Evolutionary conservation across 2,329 filamentous ascomycete genomes (phyloP).

Genomic region (Ceratocystis eucalypticola): DNA sequence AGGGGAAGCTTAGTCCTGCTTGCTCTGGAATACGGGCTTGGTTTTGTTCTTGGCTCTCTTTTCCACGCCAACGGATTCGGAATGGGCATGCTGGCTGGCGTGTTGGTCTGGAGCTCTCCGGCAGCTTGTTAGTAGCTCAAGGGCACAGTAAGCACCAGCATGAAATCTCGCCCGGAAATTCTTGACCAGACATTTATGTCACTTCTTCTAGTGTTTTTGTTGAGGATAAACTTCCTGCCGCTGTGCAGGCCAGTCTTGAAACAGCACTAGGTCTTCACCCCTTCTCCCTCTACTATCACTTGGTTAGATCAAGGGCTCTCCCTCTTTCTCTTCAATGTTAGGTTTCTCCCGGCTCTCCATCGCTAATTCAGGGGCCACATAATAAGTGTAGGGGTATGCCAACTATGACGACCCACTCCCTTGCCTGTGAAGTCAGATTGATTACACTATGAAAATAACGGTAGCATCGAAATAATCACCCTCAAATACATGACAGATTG

Average conservation of each 20-base stretch:
- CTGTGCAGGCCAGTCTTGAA: no score
- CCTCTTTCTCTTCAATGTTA: not conserved
- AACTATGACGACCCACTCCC: not conserved
- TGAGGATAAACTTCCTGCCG: no score
- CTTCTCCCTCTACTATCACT: not conserved
- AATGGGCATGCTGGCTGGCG: not conserved
- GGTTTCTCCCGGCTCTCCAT: slow-evolving; percentile 12
- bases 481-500: not conserved
- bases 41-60: not conserved
- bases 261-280: not conserved
- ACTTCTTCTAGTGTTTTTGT: no score
- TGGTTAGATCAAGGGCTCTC: not conserved
- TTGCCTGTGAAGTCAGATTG: not conserved
- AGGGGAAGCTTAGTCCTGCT: not conserved
- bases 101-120: no score
- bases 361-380: slow-evolving; percentile 13
- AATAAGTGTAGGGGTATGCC: not conserved
- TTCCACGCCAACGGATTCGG: not conserved
- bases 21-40: not conserved
- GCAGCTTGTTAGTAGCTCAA: no score
- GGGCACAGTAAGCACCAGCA: not conserved
- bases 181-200: no score
- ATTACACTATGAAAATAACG: not conserved
- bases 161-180: not conserved
- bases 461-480: not conserved